Conservation (phyloP, 306 rosid genomes). For the Cyclanthera cordifolia region DNA sequence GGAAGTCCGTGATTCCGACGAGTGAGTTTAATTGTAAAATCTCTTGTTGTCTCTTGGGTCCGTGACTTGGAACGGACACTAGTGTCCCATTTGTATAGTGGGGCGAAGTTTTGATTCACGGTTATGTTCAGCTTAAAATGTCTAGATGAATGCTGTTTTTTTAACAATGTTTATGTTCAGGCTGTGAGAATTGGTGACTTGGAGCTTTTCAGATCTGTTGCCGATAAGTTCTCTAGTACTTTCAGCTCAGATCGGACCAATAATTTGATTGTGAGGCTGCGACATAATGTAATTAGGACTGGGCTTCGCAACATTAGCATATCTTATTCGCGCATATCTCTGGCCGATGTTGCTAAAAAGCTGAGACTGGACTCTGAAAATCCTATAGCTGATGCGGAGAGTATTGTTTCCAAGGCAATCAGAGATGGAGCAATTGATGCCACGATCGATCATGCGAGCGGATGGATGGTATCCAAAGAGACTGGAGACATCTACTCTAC, state of each 20-base stretch:
- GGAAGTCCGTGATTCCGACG: no score
- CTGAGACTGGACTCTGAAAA: constrained; percentile 65
- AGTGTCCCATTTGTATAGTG: no score
- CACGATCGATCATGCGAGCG: constrained; percentile 58
- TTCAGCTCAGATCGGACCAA: constrained; percentile 80
- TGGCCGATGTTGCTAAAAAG: constrained; percentile 84
- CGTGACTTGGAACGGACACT: no score
- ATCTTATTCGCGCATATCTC: constrained; percentile 85
- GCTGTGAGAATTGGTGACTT: constrained; percentile 96
- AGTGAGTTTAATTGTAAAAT: no score
- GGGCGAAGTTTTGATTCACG: no score
- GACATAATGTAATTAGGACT: constrained; percentile 93
- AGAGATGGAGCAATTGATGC: constrained; percentile 70
- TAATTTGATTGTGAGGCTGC: constrained; percentile 86
- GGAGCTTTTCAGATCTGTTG: constrained; percentile 83
- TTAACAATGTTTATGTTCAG: constrained; percentile 30
- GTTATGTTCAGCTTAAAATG: no score
- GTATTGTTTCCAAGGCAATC: constrained; percentile 93
- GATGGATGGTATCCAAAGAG: constrained; percentile 92
- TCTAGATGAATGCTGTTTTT: neutral
- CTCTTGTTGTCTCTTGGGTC: no score
- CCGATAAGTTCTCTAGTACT: constrained; percentile 68
- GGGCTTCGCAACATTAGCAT: constrained; percentile 94
- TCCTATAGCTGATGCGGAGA: constrained; percentile 55
- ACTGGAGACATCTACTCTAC: constrained; percentile 90